Base-by-base conservation (phyloP, 2,329 filamentous ascomycete species). In the Periconia macrospinosa region DNA sequence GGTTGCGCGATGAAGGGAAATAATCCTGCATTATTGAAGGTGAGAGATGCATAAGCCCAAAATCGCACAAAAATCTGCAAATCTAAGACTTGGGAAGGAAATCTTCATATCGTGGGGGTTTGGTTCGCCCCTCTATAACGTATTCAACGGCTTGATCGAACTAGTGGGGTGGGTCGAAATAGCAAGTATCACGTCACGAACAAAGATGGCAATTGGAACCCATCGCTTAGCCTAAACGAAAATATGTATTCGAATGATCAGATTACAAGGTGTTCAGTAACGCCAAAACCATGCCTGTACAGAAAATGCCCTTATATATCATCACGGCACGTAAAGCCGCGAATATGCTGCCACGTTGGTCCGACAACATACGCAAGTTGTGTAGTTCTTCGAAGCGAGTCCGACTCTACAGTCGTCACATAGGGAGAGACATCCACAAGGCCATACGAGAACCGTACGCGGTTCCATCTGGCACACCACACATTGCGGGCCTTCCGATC, bases 321-420 rank as follows among this genome's bases (percentile, higher is more conserved):
- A 17, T 66, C 61, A 88, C 47, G 94, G 94, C 41, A 97, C 92
- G 79, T 90, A 99, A 55, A 99, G 86, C 63, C 91, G 85, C 61
- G 91, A 92, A 74, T 96, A 97, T 50, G 92, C 94, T 51, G 86
- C 85, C 30, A 97, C 91, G 64, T 94, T 89, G 52, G 91, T 85
- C 47, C 94, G 84, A 73, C 94, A 97, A 67, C 93, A 97, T 40
- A 97, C 92, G 70, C 94, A 99, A 69, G 91, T 95, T 59, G 92
- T 91, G 71, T 96, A 97, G 72, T 97, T 97, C 72, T 97, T 95
- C 86, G 96, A 92, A 3, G 94, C 94, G 57, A 97, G 81, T 42
- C 91, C 93, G 35, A 97, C 90, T 30, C 94, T 83, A 70, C 94
- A 97, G 62, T 97, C 94, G 72, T 99, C 94, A 70, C 94, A 97